Evolutionary conservation across 1,284 basidiomycete species (phyloP).

Genomic region (Cutaneotrichosporon cyanovorans): DNA sequence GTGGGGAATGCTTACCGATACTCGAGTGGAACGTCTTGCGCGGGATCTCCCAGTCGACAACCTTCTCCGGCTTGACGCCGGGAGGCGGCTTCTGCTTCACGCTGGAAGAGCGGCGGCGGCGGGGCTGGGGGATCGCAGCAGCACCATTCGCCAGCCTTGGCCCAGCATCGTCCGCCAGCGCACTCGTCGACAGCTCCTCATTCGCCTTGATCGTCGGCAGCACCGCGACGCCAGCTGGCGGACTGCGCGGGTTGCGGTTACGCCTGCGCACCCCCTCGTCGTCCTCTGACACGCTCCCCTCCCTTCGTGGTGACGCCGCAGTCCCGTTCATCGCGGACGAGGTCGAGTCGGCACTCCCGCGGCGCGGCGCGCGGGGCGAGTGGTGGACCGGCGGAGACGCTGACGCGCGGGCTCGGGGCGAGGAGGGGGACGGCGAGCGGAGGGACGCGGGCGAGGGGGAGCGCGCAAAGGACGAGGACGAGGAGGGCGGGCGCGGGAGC

Average conservation of each 20-base stretch:
- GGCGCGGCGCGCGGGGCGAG: slow-evolving; percentile 8
- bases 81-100: slow-evolving; percentile 38
- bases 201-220: slow-evolving; percentile 32
- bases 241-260: slow-evolving; percentile 5
- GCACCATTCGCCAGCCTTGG: slow-evolving; percentile 18
- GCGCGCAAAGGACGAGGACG: slow-evolving; percentile 3
- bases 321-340: not conserved
- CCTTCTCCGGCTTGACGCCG: slow-evolving; percentile 39
- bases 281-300: slow-evolving; percentile 5
- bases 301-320: not conserved
- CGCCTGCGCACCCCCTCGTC: slow-evolving; percentile 6
- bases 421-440: slow-evolving; percentile 4
- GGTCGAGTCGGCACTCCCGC: slow-evolving; percentile 4
- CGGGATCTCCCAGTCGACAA: slow-evolving; percentile 66
- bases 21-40: slow-evolving; percentile 83
- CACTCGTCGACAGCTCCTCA: slow-evolving; percentile 16
- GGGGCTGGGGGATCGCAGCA: slow-evolving; percentile 21
- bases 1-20: slow-evolving; percentile 64
- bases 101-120: slow-evolving; percentile 30
- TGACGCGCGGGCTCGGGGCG: slow-evolving; percentile 6
- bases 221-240: slow-evolving; percentile 12
- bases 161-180: slow-evolving; percentile 3
- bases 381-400: slow-evolving; percentile 8
- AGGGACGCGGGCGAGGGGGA: slow-evolving; percentile 1
- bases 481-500: not conserved